Percentiles rank a stretch among this genome's conserved stretches.
These are phyloP conservation scores for Porcisia hertigi DNA, from an alignment of 208 protist species.

Conservation along the genomic window DNA sequence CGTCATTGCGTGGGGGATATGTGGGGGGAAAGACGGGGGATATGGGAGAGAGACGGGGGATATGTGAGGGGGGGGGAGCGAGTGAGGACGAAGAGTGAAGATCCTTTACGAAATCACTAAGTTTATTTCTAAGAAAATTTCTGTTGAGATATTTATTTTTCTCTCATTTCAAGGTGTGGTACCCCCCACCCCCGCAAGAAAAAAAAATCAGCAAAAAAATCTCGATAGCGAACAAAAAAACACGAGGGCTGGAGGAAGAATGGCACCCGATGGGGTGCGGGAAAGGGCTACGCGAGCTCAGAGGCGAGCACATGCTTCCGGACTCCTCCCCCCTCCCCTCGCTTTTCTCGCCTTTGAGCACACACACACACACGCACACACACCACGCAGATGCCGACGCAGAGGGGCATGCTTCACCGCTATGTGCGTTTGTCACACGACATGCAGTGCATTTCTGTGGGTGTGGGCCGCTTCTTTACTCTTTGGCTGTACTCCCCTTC, in stretches of 20 bases:
- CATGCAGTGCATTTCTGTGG: not conserved
- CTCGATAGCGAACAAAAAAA: not conserved
- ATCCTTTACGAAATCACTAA: conserved; percentile 1
- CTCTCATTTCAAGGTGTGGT: not conserved
- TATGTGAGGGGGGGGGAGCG: not conserved
- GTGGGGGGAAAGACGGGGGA: not conserved
- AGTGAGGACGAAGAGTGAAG: not conserved
- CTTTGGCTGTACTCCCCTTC: not conserved
- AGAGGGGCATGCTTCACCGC: not conserved
- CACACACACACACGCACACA: not conserved
- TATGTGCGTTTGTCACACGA: not conserved
- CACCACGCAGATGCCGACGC: not conserved
- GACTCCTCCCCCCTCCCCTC: not conserved
- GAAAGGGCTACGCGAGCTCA: not conserved
- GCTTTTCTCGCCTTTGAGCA: not conserved
- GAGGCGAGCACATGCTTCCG: not conserved
- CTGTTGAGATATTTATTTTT: not conserved
- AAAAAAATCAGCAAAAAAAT: too few relatives aligned
- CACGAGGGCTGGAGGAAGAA: not conserved
- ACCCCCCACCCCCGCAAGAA: not conserved
- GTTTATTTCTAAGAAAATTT: conserved; percentile 2
- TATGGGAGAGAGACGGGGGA: not conserved
- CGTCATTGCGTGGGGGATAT: too few relatives aligned
- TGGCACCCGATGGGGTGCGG: not conserved
- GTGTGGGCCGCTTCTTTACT: not conserved